Base-by-base conservation (phyloP, 768 basidiomycete species). In the Pholiota molesta region DNA sequence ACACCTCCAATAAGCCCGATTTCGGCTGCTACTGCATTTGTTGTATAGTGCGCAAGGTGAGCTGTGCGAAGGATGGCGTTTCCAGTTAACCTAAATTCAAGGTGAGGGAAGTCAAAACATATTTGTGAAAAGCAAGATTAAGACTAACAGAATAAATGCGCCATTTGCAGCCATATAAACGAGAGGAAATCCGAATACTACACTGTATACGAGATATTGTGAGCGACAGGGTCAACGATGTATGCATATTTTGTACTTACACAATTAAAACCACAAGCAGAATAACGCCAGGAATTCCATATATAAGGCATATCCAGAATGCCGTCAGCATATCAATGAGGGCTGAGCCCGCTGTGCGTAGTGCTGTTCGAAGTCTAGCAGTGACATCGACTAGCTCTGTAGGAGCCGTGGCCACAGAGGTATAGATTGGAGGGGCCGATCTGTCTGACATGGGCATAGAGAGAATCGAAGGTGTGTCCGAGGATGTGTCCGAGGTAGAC, bases 1-100 rank as follows among this genome's bases (percentile, higher is more conserved):
- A 60, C n/a, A 1, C 64, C 63, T 1, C 72, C 72, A 0, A 64
- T 60, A 5, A 69, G 68, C 11, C 72, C 72, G 19, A 71, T 68
- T 1, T 42, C 49, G 4, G 69, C 72, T 3, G 69, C 72, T 10
- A 57, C 40, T 0, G 49, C 55, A 35, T 68, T 57, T n/a, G 47
- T 44, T 3, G 65, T 68, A 49, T 71, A 71, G 26, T 68, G 66
- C 11, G 52, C 37, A 13, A 60, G 64, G 23, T 65, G 57, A 2
- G 65, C 62, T 8, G 62, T 64, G 21, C 64, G 62, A 2, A 72
- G 62, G 45, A 72, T 66, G 2, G 49, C 64, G 52, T 72, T 72
- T 0, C 71, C 71, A 35, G 65, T 62, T 10, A 72, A 35, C 51
- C 69, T 72, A 37, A 23, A 44, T 14, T 54, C 47, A 13, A 45